Conservation (phyloP, 2,329 filamentous ascomycete species). For the Trichoderma atrobrunneum region DNA sequence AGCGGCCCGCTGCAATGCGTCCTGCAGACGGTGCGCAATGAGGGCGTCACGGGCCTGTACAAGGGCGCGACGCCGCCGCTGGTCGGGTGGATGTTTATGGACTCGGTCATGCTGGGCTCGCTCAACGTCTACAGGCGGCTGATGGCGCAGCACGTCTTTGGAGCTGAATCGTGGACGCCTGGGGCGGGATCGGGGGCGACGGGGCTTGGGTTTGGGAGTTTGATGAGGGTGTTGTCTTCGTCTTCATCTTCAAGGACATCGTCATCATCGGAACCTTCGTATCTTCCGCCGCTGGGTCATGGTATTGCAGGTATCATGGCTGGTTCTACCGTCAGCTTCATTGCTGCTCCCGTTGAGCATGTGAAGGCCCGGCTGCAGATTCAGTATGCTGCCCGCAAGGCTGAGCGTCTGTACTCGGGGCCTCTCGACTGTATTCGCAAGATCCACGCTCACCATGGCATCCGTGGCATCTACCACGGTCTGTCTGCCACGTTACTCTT, state of each 20-base stretch:
- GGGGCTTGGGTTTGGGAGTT: slow-evolving; percentile 21
- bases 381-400: slow-evolving; percentile 81
- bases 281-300: slow-evolving; percentile 75
- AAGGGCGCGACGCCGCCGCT: slow-evolving; percentile 91
- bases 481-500: slow-evolving; percentile 83
- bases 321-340: slow-evolving; percentile 85
- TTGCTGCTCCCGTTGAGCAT: slow-evolving; percentile 92
- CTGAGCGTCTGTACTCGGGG: slow-evolving; percentile 75
- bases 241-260: background rate
- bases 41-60: slow-evolving; percentile 83
- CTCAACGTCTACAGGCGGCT: slow-evolving; percentile 85
- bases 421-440: slow-evolving; percentile 80
- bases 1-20: slow-evolving; percentile 82
- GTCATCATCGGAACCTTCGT: slow-evolving; percentile 31
- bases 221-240: background rate
- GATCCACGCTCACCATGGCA: slow-evolving; percentile 67
- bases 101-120: slow-evolving; percentile 84
- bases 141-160: slow-evolving; percentile 77
- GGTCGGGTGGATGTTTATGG: slow-evolving; percentile 99
- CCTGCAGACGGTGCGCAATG: slow-evolving; percentile 77
- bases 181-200: slow-evolving; percentile 26
- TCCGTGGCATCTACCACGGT: slow-evolving; percentile 81
- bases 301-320: slow-evolving; percentile 84
- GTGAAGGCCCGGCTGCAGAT: slow-evolving; percentile 92
- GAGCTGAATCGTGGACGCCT: slow-evolving; percentile 37